These are phyloP conservation scores for Mortierella sp. DNA, from an alignment of 371 early-diverging fungal species.

Conservation along the genomic window DNA sequence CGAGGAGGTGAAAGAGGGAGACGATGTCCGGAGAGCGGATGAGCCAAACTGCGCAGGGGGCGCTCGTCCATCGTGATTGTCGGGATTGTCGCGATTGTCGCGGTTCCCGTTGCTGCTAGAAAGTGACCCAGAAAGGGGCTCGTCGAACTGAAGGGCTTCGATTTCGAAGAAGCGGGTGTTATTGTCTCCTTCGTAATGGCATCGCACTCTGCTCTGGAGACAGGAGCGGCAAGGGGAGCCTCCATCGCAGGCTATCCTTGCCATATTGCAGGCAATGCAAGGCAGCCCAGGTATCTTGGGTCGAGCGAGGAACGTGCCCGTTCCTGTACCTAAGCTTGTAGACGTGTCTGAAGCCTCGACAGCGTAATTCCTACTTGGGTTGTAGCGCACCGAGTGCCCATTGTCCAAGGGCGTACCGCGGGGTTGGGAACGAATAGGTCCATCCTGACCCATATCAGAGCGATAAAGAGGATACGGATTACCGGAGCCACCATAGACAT, in stretches of 20 bases:
- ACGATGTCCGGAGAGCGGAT: conserved; percentile 7
- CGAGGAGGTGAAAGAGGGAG: conserved; percentile 6
- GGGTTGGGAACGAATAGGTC: conserved; percentile 41
- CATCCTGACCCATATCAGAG: conserved; percentile 30
- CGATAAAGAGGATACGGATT: conserved; percentile 13
- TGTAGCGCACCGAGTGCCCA: conserved; percentile 36
- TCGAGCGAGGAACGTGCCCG: conserved; percentile 40
- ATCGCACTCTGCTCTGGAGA: conserved; percentile 25
- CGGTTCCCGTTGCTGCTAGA: conserved; percentile 8
- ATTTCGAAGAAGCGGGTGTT: conserved; percentile 54
- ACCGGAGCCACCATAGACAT: conserved; percentile 13
- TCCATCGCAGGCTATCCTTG: conserved; percentile 39
- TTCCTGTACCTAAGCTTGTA: neutral
- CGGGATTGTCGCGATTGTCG: conserved; percentile 23
- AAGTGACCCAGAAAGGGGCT: conserved; percentile 14
- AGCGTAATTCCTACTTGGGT: conserved; percentile 36
- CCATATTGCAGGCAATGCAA: conserved; percentile 51
- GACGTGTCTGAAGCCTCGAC: conserved; percentile 14
- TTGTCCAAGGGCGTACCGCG: conserved; percentile 37
- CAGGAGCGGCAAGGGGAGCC: conserved; percentile 47
- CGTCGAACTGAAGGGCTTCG: conserved; percentile 41
- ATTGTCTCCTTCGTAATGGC: conserved; percentile 49
- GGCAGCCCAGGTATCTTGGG: conserved; percentile 40
- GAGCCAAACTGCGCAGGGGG: conserved; percentile 14
- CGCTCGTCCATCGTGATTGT: conserved; percentile 15